Evolutionary conservation across 441 rosid genomes (phyloP), one percentile per base, ranked within the genome.

Genomic region (Dalechampia spathulata): DNA sequence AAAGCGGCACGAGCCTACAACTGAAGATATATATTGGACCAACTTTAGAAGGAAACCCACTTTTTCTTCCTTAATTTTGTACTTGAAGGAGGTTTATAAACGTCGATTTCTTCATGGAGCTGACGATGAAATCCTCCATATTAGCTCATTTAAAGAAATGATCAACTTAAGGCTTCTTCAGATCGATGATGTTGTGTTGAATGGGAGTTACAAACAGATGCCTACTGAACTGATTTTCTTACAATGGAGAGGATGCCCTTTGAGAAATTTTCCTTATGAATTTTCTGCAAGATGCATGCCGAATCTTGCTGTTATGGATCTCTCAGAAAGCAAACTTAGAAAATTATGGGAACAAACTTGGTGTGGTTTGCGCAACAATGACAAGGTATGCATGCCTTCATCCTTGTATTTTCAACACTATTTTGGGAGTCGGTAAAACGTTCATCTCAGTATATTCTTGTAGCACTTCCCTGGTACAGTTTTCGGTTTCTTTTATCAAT

Each of bases 221-320:
- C 73, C 75, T 22, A 42, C 62, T 15, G 62, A 61, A 30, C 30
- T 74, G 46, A 67, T 55, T 42, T 74, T 66, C 64, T 67, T 74
- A 19, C 75, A 67, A 26, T 74, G 75, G 75, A 67, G 52, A 59
- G 63, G 69, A 32, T 74, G 71, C 50, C 47, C 63, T 25, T 10
- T 64, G 61, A 55, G 25, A 63, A 46, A 30, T 16, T 46, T 74
- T 61, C 72, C 72, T 22, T 46, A 42, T 40, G 47, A 55, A 34
- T 49, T 49, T 55, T 54, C n/a, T n/a, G n/a, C n/a, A n/a, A n/a
- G n/a, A n/a, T n/a, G 46, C 37, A 51, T 51, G 11, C 40, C 7
- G 40, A 34, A 64, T 38, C 59, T 67, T 32, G 72, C 55, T 20
- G 70, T 67, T 25, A 75, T 74, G 25, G 65, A 74, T 49, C 73